Percentiles rank a stretch among this genome's conserved stretches.
Conservation (phyloP, 129 eudicot species). For the Flaveria sonorensis region DNA sequence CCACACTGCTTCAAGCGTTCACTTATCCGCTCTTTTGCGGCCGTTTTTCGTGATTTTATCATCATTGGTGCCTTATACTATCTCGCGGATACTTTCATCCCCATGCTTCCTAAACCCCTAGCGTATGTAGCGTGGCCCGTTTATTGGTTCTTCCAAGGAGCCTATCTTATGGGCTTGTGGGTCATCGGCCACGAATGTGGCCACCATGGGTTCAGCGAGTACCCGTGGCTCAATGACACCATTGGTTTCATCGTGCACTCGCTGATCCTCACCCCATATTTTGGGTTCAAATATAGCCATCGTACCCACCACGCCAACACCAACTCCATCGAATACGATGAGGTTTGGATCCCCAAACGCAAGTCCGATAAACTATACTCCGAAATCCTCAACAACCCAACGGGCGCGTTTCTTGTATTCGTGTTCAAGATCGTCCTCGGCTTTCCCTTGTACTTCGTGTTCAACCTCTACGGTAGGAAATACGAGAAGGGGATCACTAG, state of each 20-base stretch:
- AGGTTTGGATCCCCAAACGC: slow-evolving; percentile 48
- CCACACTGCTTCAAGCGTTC: slow-evolving; percentile 44
- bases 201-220: slow-evolving; percentile 43
- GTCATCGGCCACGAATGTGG: slow-evolving; percentile 47
- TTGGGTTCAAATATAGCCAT: slow-evolving; percentile 39
- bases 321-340: slow-evolving; percentile 51
- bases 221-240: slow-evolving; percentile 40
- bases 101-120: slow-evolving; percentile 37
- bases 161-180: slow-evolving; percentile 35
- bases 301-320: slow-evolving; percentile 60
- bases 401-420: slow-evolving; percentile 28
- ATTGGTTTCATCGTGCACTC: slow-evolving; percentile 39
- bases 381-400: slow-evolving; percentile 34
- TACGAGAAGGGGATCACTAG: slow-evolving; percentile 35
- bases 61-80: slow-evolving; percentile 27
- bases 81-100: slow-evolving; percentile 32
- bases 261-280: slow-evolving; percentile 35
- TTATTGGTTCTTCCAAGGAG: slow-evolving; percentile 42
- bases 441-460: slow-evolving; percentile 34
- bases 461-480: slow-evolving; percentile 30
- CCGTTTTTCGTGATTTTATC: slow-evolving; percentile 31
- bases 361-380: slow-evolving; percentile 25
- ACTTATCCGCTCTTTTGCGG: slow-evolving; percentile 32
- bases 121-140: slow-evolving; percentile 41
- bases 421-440: slow-evolving; percentile 36